Conservation (phyloP, 2,329 filamentous ascomycete species). For the Hymenoscyphus linearis region DNA sequence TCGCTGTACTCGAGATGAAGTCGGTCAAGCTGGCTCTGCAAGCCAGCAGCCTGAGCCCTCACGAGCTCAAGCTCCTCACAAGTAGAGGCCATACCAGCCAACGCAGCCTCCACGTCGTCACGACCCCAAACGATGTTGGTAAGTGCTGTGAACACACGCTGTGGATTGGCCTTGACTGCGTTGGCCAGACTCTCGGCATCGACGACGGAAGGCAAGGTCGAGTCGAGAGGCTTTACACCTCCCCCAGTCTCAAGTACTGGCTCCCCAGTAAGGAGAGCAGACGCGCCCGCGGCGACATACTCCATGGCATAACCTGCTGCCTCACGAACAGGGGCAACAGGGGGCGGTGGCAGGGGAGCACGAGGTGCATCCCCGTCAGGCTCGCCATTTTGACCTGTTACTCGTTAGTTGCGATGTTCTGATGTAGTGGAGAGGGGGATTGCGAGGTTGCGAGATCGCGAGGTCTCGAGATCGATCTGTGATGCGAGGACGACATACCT, state of each 20-base stretch:
- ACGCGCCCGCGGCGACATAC: not conserved
- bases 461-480: not conserved
- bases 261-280: not conserved
- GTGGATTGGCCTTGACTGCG: slow-evolving; percentile 1
- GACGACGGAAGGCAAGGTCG: slow-evolving; percentile 2
- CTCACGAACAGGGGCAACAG: not conserved
- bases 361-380: not conserved
- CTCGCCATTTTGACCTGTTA: not conserved
- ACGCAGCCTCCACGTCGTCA: not conserved
- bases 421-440: not conserved
- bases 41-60: not conserved
- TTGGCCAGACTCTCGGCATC: slow-evolving; percentile 1
- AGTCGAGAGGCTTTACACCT: slow-evolving; percentile 1
- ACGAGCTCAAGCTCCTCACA: not conserved
- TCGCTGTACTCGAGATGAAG: not conserved
- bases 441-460: not conserved
- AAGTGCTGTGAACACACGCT: slow-evolving; percentile 1
- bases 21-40: not conserved
- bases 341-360: not conserved
- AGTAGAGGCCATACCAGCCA: not conserved
- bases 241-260: not conserved
- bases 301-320: not conserved
- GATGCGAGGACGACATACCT: no score
- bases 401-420: not conserved
- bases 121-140: not conserved